Base-by-base conservation (phyloP, 768 basidiomycete species). In the Russula sp. region DNA sequence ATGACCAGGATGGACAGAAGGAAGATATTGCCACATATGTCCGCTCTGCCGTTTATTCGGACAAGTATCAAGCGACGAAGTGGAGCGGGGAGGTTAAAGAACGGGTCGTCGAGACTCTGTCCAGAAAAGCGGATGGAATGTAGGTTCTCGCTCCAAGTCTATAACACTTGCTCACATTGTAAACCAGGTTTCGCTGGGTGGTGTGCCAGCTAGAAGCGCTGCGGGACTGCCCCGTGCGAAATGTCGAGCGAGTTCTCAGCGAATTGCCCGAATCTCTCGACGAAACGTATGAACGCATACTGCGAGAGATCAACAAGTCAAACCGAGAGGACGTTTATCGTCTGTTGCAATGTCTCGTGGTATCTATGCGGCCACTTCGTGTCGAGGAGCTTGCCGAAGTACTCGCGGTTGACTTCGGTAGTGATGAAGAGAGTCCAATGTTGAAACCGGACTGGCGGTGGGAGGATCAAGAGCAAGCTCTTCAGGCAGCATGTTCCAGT, bases 11-110 rank as follows among this genome's bases (percentile, higher is more conserved):
- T 20, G 45, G 45, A 20, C 45, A 45, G n/a, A 45, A 45, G 45
- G 45, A 45, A 4, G n/a, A 10, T 10, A 45, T 45, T 10, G 7
- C n/a, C 4, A 10, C 45, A 45, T 45, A 45, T 45, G 45, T 45
- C n/a, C 45, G 16, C 45, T 45, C n/a, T 10, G 45, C 20, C 8
- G n/a, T 45, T 45, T 45, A 45, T 45, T 45, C 45, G 6, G 16
- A 45, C 42, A 44, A 94, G 73, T 1, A 44, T 5, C 42, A 11
- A 18, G 14, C 18, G 16, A 44, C 7, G 42, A 45, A 45, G 45
- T 45, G 45, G 45, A 16, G n/a, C 7, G n/a, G 8, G 1, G 45
- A 45, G n/a, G n/a, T 45, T 6, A 45, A 45, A n/a, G 16, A 45
- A 45, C n/a, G 8, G 45, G 45, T 45, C 1, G 45, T 20, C 10